Percentiles rank a stretch among this genome's conserved stretches.
Evolutionary conservation across 2,329 filamentous ascomycete genomes (phyloP).

Genomic region (Blastomyces silverae): DNA sequence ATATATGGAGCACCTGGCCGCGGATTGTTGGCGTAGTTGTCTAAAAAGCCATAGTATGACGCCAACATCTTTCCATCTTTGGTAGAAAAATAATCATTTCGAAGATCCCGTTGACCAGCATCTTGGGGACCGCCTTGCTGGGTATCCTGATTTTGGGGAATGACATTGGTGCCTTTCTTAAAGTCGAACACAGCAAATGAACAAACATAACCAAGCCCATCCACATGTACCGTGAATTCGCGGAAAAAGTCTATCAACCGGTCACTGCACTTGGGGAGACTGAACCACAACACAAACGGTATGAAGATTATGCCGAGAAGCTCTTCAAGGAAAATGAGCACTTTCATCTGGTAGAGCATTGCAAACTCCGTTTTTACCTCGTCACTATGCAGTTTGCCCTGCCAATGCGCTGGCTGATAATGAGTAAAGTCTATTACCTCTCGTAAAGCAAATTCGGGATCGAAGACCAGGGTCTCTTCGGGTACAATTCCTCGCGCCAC

Average conservation of each 20-base stretch:
- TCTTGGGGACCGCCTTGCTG: conserved; percentile 29
- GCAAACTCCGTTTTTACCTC: conserved; percentile 90
- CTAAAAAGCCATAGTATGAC: conserved; percentile 89
- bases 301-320: conserved; percentile 87
- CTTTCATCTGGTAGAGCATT: conserved; percentile 81
- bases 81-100: conserved; percentile 87
- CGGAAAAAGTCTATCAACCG: conserved; percentile 96
- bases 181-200: conserved; percentile 98
- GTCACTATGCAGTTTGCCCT: conserved; percentile 80
- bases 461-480: conserved; percentile 81
- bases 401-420: conserved; percentile 85
- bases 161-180: conserved; percentile 65
- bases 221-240: conserved; percentile 94
- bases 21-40: conserved; percentile 77
- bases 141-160: conserved; percentile 34
- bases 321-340: conserved; percentile 87
- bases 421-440: conserved; percentile 91
- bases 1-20: conserved; percentile 59
- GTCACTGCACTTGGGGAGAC: conserved; percentile 79
- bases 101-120: conserved; percentile 52
- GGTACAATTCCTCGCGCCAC: conserved; percentile 75
- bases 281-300: conserved; percentile 79
- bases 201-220: conserved; percentile 91
- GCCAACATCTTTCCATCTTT: conserved; percentile 99
- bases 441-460: conserved; percentile 80